phyloP scores from a whole-genome alignment of 306 rosid genomes.

The Amphicarpaea edgeworthii region DNA sequence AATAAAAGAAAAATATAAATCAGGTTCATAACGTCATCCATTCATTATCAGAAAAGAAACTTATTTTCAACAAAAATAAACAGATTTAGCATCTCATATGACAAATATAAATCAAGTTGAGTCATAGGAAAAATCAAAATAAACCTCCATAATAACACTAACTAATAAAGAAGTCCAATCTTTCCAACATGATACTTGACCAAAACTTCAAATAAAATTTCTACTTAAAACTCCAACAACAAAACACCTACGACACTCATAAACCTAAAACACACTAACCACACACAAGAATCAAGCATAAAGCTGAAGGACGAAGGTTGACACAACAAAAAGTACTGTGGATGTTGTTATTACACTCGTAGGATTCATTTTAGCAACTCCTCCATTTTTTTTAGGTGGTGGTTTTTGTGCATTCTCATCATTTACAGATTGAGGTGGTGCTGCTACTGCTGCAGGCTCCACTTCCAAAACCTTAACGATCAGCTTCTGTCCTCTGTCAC shows the following conservation, averaged over 20 bases:
- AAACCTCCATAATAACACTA: not conserved
- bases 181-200: not conserved
- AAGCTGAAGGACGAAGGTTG: slow-evolving; percentile 13
- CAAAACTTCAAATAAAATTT: not conserved
- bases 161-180: not conserved
- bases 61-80: not conserved
- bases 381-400: slow-evolving; percentile 19
- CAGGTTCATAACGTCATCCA: not conserved
- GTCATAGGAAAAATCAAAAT: not conserved
- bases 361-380: slow-evolving; percentile 42
- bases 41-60: not conserved
- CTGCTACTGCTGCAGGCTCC: slow-evolving; percentile 37
- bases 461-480: slow-evolving; percentile 70
- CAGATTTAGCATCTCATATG: not conserved
- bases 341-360: slow-evolving; percentile 19
- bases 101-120: slow-evolving; percentile 15
- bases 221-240: slow-evolving; percentile 7
- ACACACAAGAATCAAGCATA: slow-evolving; percentile 42
- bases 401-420: slow-evolving; percentile 33
- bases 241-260: not conserved
- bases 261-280: not conserved
- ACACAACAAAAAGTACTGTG: slow-evolving; percentile 34
- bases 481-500: slow-evolving; percentile 74
- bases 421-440: slow-evolving; percentile 49
- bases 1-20: no score